Base-by-base conservation (phyloP, 2,329 filamentous ascomycete species). In the Apiospora saccharicola region DNA sequence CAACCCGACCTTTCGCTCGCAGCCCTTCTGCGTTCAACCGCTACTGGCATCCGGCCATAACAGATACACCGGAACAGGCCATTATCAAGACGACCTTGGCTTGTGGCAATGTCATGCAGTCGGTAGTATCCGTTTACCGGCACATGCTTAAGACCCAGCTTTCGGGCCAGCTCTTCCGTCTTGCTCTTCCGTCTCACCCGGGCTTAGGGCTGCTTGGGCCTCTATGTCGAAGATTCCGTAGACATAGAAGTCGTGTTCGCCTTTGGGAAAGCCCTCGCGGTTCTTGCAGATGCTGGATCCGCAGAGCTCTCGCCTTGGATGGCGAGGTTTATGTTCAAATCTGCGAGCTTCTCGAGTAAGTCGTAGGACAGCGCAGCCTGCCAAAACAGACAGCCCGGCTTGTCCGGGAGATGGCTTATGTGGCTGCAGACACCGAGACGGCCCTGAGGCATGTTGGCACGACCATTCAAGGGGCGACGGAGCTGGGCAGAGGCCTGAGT, bases 181-280 rank as follows among this genome's bases (percentile, higher is more conserved):
- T 74, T n/a, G 79, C 10, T 37, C 14, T 71, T 81, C 76, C 12
- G 80, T 80, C 19, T 74, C 72, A 3, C 72, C 71, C 1, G 81
- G 80, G 1, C 75, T 13, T 49, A 81, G 70, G 53, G 80, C 78
- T 19, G 71, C 72, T 47, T 78, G 75, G 34, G 71, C 61, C 34
- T 80, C 78, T 5, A 83, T 77, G 71, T 83, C 80, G 71, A 76
- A 79, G 14, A 82, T 73, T 4, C 77, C 71, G 61, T 78, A 84
- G 22, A 83, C 76, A 69, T 80, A 81, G 70, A 83, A 81, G 7
- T 78, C 78, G 72, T 79, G 77, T 10, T 70, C 19, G 16, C 73
- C 75, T 0, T 43, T 69, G 6, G 71, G 68, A 49, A 81, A 78
- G 4, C 72, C 64, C 72, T 80, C 76, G 24, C 76, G 78, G 72